Percentiles rank a stretch among this genome's conserved stretches.
Conservation (phyloP, 495 filamentous ascomycete genomes). For the Podospora conica region DNA sequence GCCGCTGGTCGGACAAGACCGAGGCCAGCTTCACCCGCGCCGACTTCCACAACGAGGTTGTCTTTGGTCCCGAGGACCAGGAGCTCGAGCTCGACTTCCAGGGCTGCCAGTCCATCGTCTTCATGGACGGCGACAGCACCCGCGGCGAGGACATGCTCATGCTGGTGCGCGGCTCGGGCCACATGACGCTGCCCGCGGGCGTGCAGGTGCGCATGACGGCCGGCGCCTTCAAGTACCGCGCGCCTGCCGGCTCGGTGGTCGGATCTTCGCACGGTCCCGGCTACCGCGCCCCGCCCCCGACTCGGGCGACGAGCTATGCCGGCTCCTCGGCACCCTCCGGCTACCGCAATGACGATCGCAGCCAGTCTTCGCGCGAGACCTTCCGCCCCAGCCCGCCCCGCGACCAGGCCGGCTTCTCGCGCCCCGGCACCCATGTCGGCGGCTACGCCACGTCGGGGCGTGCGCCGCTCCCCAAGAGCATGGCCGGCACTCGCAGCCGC, state of each 20-base stretch:
- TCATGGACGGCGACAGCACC: slow-evolving; percentile 10
- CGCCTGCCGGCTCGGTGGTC: neutral
- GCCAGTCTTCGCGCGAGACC: neutral
- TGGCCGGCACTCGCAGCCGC: neutral
- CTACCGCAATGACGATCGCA: slow-evolving; percentile 7
- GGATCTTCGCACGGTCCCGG: slow-evolving; percentile 5
- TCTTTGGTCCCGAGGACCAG: slow-evolving; percentile 12
- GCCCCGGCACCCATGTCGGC: neutral
- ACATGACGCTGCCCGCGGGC: slow-evolving; percentile 24
- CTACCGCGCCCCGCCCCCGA: slow-evolving; percentile 19
- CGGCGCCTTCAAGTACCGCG: slow-evolving; percentile 13
- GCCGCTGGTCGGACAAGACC: slow-evolving; percentile 21
- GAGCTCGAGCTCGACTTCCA: slow-evolving; percentile 25
- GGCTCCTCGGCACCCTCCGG: slow-evolving; percentile 9
- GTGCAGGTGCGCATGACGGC: slow-evolving; percentile 20
- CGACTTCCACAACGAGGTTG: slow-evolving; percentile 3
- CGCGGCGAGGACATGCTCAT: slow-evolving; percentile 18
- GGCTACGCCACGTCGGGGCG: slow-evolving; percentile 14
- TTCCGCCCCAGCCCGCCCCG: slow-evolving; percentile 10
- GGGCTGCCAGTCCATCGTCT: slow-evolving; percentile 20
- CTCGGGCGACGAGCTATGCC: slow-evolving; percentile 16
- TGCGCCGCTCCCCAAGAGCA: slow-evolving; percentile 13
- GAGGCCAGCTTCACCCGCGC: slow-evolving; percentile 10
- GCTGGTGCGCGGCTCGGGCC: slow-evolving; percentile 18
- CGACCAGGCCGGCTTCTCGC: slow-evolving; percentile 7